These are phyloP conservation scores for Nymphaea colorata DNA, from an alignment of 164 flowering plant genomes.

Conservation along the genomic window DNA sequence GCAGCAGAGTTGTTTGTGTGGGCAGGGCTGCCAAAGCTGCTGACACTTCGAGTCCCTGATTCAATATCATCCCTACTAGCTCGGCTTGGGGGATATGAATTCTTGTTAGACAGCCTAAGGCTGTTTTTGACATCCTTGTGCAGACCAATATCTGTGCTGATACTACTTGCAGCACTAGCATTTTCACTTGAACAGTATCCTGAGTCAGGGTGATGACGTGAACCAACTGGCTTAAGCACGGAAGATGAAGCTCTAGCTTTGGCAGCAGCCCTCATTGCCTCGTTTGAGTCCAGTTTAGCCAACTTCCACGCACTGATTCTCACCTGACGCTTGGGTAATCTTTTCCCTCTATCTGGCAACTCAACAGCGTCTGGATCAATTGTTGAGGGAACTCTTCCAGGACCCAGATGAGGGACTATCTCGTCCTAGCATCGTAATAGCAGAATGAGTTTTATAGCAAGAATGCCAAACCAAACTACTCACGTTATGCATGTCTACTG, in stretches of 20 bases:
- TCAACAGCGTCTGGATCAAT: slow-evolving; percentile 75
- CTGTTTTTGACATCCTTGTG: slow-evolving; percentile 26
- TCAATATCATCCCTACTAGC: slow-evolving; percentile 69
- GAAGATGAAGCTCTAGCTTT: slow-evolving; percentile 95
- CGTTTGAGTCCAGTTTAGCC: slow-evolving; percentile 72
- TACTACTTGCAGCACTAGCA: slow-evolving; percentile 53
- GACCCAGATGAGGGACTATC: slow-evolving; percentile 77
- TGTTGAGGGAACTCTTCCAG: slow-evolving; percentile 80
- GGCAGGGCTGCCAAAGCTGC: slow-evolving; percentile 66
- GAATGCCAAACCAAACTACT: background rate
- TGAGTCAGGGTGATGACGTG: slow-evolving; percentile 39
- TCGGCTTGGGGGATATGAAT: slow-evolving; percentile 74
- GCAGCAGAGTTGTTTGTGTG: slow-evolving; percentile 16
- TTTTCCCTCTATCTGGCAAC: slow-evolving; percentile 44
- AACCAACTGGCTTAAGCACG: slow-evolving; percentile 63
- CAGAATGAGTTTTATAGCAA: background rate
- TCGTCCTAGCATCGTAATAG: slow-evolving; percentile 51
- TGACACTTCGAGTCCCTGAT: slow-evolving; percentile 35
- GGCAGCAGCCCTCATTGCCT: slow-evolving; percentile 83
- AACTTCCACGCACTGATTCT: slow-evolving; percentile 94
- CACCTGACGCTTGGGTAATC: slow-evolving; percentile 48
- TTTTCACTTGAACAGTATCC: slow-evolving; percentile 53
- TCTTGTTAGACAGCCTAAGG: slow-evolving; percentile 23
- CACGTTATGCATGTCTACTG: no score
- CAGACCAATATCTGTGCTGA: slow-evolving; percentile 33